Conservation (phyloP, 352 stramenopile genomes). For the Phytophthora cryptogea region DNA sequence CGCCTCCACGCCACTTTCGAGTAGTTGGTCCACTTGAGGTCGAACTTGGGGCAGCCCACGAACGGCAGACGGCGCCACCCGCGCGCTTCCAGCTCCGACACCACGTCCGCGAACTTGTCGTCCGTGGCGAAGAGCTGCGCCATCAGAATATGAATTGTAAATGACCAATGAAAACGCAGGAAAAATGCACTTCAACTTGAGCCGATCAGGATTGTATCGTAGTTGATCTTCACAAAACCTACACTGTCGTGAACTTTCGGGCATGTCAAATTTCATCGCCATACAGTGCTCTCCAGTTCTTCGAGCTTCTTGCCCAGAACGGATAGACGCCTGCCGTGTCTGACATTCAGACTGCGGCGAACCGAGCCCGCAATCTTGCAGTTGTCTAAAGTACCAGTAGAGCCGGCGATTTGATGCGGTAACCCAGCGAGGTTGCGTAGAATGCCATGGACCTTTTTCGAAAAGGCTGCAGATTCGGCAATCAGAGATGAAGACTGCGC, state of each 20-base stretch:
- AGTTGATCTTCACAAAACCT: constrained; percentile 17
- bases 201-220: no score
- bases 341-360: not conserved
- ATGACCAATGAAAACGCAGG: constrained; percentile 2
- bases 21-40: constrained; percentile 80
- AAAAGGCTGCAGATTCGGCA: no score
- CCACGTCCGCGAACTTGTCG: constrained; percentile 58
- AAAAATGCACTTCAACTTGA: not conserved
- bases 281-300: constrained; percentile 37
- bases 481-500: no score
- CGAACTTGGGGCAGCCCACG: constrained; percentile 56
- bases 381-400: not conserved
- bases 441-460: no score
- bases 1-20: constrained; percentile 55
- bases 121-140: constrained; percentile 52
- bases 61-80: constrained; percentile 62
- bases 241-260: constrained; percentile 14
- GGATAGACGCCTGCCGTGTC: not conserved
- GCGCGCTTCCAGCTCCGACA: constrained; percentile 22
- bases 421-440: no score
- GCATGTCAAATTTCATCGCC: constrained; percentile 12
- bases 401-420: no score
- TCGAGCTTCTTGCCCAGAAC: not conserved
- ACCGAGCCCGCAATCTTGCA: not conserved
- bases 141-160: constrained; percentile 9